phyloP scores from a whole-genome alignment of 768 basidiomycete species.

The Multifurca ochricompacta region DNA sequence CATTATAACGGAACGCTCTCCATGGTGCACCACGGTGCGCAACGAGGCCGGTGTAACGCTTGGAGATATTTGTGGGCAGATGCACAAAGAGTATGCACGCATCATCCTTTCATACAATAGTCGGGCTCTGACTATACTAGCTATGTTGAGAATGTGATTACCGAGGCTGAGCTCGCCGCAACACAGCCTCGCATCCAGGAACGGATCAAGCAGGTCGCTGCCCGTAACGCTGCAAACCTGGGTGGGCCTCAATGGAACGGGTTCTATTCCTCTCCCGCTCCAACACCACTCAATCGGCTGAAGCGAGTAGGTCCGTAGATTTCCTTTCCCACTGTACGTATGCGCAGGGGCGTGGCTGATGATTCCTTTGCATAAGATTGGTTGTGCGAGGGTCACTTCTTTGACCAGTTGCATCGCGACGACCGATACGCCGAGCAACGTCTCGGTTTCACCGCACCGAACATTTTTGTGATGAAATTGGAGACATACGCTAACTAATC shows the following conservation, averaged over 20 bases:
- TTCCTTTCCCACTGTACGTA: background rate
- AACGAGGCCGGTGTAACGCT: slow-evolving; percentile 71
- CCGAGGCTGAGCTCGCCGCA: slow-evolving; percentile 54
- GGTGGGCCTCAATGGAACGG: slow-evolving; percentile 33
- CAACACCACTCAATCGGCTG: slow-evolving; percentile 40
- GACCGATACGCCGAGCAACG: slow-evolving; percentile 51
- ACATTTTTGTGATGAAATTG: slow-evolving; percentile 68
- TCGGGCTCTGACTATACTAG: slow-evolving; percentile 30
- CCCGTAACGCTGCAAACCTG: slow-evolving; percentile 28
- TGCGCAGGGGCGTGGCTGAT: background rate
- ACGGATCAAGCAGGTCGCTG: slow-evolving; percentile 56
- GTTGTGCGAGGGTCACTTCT: slow-evolving; percentile 65
- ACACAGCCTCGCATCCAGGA: slow-evolving; percentile 63
- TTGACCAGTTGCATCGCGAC: slow-evolving; percentile 54
- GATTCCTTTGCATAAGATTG: slow-evolving; percentile 46
- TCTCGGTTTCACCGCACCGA: slow-evolving; percentile 71
- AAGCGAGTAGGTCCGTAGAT: slow-evolving; percentile 53
- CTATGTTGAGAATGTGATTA: slow-evolving; percentile 60
- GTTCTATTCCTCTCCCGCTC: slow-evolving; percentile 39
- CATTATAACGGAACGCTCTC: slow-evolving; percentile 41
- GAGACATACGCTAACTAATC: slow-evolving; percentile 29
- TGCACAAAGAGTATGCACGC: slow-evolving; percentile 64
- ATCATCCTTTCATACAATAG: background rate
- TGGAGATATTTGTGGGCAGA: slow-evolving; percentile 59
- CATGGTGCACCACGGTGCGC: slow-evolving; percentile 73